Conservation (phyloP, 495 filamentous ascomycete species). For the Aspergillus diversus region DNA sequence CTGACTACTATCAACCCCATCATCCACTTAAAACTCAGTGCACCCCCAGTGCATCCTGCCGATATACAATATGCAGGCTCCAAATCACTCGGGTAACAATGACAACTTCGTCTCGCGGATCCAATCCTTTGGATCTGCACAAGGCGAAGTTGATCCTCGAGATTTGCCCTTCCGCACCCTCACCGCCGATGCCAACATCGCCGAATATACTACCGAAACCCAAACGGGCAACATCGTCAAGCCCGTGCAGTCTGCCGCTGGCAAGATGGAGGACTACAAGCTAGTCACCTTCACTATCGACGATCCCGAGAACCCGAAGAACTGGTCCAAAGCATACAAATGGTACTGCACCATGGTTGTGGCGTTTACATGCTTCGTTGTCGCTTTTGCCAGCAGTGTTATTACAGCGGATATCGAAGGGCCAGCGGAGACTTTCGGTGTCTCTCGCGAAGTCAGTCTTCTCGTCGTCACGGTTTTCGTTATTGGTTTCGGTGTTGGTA, state of each 20-base stretch:
- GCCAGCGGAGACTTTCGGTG: conserved; percentile 60
- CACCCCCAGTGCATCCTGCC: neutral
- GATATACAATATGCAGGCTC: conserved; percentile 29
- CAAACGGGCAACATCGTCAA: conserved; percentile 61
- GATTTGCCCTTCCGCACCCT: conserved; percentile 68
- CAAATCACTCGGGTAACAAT: conserved; percentile 14
- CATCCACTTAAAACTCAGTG: neutral
- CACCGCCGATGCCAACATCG: conserved; percentile 59
- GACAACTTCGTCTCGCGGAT: conserved; percentile 29
- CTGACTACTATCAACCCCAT: neutral
- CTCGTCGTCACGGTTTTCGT: conserved; percentile 75
- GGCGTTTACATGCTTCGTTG: conserved; percentile 64
- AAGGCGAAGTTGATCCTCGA: conserved; percentile 31
- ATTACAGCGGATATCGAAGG: conserved; percentile 69
- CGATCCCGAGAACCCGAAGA: conserved; percentile 63
- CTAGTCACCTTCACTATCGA: conserved; percentile 71
- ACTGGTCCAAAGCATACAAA: conserved; percentile 61
- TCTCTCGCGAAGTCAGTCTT: conserved; percentile 67
- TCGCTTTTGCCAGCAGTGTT: conserved; percentile 66
- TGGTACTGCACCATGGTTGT: conserved; percentile 69
- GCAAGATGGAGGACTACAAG: conserved; percentile 62
- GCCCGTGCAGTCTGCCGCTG: conserved; percentile 53
- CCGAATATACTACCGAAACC: conserved; percentile 68
- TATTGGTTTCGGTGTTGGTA: conserved; percentile 76
- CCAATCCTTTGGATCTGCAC: conserved; percentile 29